Evolutionary conservation across 2,329 filamentous ascomycete genomes (phyloP), one percentile per base, ranked within the genome.

Genomic region (Monilinia fructicola): DNA sequence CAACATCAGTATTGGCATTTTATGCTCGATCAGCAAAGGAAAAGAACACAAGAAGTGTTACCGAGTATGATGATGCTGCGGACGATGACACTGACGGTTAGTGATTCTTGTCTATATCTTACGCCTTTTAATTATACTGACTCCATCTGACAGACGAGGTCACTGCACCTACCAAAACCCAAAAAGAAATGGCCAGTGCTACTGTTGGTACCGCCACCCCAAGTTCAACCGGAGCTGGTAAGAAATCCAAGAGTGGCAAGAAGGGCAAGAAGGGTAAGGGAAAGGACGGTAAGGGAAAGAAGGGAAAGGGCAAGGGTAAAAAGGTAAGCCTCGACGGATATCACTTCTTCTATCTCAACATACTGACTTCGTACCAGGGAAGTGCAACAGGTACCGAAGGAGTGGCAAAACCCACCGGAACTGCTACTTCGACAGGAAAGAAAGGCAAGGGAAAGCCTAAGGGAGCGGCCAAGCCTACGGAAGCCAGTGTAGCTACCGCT

Each of bases 1-100:
- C 48, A 23, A n/a, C 12, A 50, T 16, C 31, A 71, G 70, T 67
- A 23, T 54, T 66, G 21, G 66, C 69, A n/a, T 66, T 74, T 18
- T 68, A 71, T 60, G 60, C 56, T 56, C 71, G 71, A 60, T 66
- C 66, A 38, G 68, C 70, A 55, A 72, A 73, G 67, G 71, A 71
- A 2, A 58, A 65, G 35, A 18, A 59, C 10, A 61, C n/a, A 5
- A 18, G 38, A 9, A 55, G 28, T 18, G 55, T 3, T n/a, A 55
- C 21, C n/a, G 21, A 14, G 5, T 11, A 40, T 35, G 58, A 44
- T 3, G 9, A 44, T 31, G 23, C 14, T 12, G 50, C 23, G 21
- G 48, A 14, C 18, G 38, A 16, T 35, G 31, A 35, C 31, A 35
- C 31, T 61, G 46, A 46, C 18, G 55, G 64, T 61, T n/a, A 54